Evolutionary conservation across 257 asterid genomes (phyloP).

Genomic region (Nyctanthes arbortristis): DNA sequence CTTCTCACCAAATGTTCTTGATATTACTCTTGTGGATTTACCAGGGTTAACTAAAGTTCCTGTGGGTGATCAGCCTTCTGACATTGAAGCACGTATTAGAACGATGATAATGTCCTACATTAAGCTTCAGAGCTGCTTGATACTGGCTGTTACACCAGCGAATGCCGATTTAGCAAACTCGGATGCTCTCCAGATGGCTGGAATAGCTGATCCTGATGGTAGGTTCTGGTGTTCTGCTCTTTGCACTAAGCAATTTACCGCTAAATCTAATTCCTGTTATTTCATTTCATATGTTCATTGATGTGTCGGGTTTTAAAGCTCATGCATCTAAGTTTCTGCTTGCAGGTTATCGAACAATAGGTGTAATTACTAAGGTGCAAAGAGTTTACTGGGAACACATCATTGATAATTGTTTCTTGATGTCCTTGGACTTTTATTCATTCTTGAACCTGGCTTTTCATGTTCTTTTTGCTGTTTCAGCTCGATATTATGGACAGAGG

Average conservation of each 20-base stretch:
- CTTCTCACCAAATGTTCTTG: conserved; percentile 58
- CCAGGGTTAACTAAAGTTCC: conserved; percentile 67
- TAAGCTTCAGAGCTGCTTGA: conserved; percentile 47
- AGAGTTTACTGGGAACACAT: background rate
- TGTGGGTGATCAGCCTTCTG: conserved; percentile 63
- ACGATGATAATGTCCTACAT: conserved; percentile 57
- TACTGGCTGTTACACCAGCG: conserved; percentile 69
- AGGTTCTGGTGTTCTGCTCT: conserved; percentile 20
- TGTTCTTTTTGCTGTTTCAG: conserved; percentile 44
- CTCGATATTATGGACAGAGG: conserved; percentile 92
- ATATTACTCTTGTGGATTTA: conserved; percentile 63
- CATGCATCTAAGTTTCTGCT: conserved; percentile 14
- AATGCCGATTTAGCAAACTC: conserved; percentile 63
- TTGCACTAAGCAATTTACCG: background rate
- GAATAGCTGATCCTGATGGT: conserved; percentile 66
- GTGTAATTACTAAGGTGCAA: conserved; percentile 59
- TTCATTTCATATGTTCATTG: conserved; percentile 13
- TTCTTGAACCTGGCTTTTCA: background rate
- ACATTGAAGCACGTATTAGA: conserved; percentile 58
- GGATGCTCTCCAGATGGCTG: conserved; percentile 69
- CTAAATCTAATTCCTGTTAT: conserved; percentile 3
- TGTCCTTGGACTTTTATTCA: background rate
- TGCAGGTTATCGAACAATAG: conserved; percentile 63
- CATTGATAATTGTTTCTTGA: background rate
- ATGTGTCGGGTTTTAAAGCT: conserved; percentile 2